These are phyloP conservation scores for Gliomastix tumulicola DNA, from an alignment of 2,329 filamentous ascomycete genomes.

Conservation along the genomic window DNA sequence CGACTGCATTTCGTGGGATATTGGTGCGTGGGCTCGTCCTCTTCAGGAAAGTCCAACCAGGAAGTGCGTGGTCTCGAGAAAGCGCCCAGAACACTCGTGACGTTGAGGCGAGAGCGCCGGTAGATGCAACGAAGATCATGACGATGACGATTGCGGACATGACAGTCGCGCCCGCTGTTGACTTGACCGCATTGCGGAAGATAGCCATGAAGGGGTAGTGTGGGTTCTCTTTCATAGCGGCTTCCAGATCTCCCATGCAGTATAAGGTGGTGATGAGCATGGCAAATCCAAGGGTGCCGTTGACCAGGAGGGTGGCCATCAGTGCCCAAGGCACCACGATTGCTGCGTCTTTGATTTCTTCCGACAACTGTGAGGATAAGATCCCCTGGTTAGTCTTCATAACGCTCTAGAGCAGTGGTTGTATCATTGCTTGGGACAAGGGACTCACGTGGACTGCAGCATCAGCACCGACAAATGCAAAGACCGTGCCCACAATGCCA, in stretches of 20 bases:
- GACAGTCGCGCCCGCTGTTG: constrained; percentile 36
- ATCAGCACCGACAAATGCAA: constrained; percentile 21
- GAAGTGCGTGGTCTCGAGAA: constrained; percentile 21
- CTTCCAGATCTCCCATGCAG: constrained; percentile 35
- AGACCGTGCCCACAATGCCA: constrained; percentile 32
- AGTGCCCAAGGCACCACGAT: constrained; percentile 42
- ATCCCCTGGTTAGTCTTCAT: too few species aligned
- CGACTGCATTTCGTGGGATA: constrained; percentile 18
- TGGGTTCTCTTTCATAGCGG: constrained; percentile 33
- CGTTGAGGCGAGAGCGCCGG: constrained; percentile 48
- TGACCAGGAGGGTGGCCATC: constrained; percentile 38
- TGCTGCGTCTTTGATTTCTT: constrained; percentile 40
- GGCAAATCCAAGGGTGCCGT: constrained; percentile 41
- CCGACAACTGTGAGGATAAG: constrained; percentile 31
- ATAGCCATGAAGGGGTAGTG: constrained; percentile 54
- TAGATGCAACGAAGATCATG: constrained; percentile 38
- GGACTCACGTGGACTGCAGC: constrained; percentile 19
- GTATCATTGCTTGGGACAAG: neutral
- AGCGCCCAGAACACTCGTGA: constrained; percentile 52
- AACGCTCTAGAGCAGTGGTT: neutral
- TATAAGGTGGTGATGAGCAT: constrained; percentile 14
- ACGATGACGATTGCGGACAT: constrained; percentile 43
- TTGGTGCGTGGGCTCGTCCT: constrained; percentile 11
- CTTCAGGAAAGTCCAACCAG: constrained; percentile 3
- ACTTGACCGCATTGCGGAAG: constrained; percentile 43